Base-by-base conservation (phyloP, 108 stramenopile species). In the Aurantiochytrium sp. region DNA sequence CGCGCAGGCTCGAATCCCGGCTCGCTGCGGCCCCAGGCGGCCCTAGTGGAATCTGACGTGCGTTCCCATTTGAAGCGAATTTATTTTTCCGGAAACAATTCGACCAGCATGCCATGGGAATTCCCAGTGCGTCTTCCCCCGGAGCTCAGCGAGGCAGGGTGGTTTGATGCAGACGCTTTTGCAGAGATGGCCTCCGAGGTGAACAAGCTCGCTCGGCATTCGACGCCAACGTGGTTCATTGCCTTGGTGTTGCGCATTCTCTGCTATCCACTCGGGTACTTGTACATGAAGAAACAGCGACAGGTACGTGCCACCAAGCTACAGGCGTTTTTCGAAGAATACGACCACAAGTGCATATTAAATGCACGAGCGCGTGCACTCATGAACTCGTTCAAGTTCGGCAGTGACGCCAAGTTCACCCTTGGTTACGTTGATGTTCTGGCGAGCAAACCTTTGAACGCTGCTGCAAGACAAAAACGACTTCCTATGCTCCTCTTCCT, bases 351-450 rank as follows among this genome's bases (percentile, higher is more conserved):
- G 49, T 83, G 76, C 51, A 45, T 83, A 16, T 12, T 53, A 4
- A 83, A 53, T 53, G 51, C 76, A 35, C 76, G 76, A 0, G 76
- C 76, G 16, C 76, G 76, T 8, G 76, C 76, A 6, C 76, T 83
- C 49, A 83, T 83, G 76, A 83, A 83, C 51, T 83, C 76, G 23
- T 83, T 83, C 28, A 83, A 83, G 51, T 83, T 83, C 28, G 76
- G 76, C 10, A 47, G 76, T 12, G 76, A 83, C 51, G 51, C 45
- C n/a, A 83, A 83, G 49, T 47, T 6, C n/a, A 83, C 76, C 10
- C 14, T 83, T 53, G 76, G 49, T 6, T 83, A 83, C 23, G 51
- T 83, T 12, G 76, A 83, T 35, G 51, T 83, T 0, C 76, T 83
- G 16, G 76, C 76, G 12, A 83, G 51, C 76, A 83, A 83, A 28